A percentile compares a stretch with the other conserved stretches of the same genome.
These are phyloP conservation scores for Nitzschia inconspicua DNA, from an alignment of 108 stramenopile species.

Conservation along the genomic window DNA sequence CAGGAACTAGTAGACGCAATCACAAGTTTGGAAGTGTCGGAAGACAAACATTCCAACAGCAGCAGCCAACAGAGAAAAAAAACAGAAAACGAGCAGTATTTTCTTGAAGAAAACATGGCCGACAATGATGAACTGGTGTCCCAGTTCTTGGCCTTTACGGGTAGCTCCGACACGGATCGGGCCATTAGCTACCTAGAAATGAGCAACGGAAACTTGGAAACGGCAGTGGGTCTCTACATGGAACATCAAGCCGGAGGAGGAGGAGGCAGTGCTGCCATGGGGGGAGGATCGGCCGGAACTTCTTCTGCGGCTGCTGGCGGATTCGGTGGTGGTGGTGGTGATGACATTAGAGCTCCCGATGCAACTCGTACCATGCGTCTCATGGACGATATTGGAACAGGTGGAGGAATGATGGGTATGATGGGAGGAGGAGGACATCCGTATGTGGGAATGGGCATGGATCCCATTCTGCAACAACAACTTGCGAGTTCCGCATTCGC, in stretches of 20 bases:
- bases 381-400: slow-evolving; percentile 51
- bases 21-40: background rate
- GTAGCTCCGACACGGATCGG: slow-evolving; percentile 44
- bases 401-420: slow-evolving; percentile 24
- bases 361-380: slow-evolving; percentile 80
- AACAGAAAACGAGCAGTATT: background rate
- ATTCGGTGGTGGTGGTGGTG: background rate
- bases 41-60: background rate
- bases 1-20: background rate
- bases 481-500: slow-evolving; percentile 26
- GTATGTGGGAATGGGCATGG: slow-evolving; percentile 15
- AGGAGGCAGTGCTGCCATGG: slow-evolving; percentile 25
- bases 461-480: slow-evolving; percentile 29
- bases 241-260: slow-evolving; percentile 51
- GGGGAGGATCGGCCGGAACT: slow-evolving; percentile 17
- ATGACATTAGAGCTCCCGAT: slow-evolving; percentile 79
- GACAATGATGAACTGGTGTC: slow-evolving; percentile 51
- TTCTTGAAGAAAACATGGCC: too few relatives aligned
- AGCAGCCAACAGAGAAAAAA: background rate
- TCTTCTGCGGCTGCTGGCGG: background rate
- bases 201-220: slow-evolving; percentile 69
- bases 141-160: slow-evolving; percentile 79
- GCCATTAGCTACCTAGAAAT: slow-evolving; percentile 81
- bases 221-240: slow-evolving; percentile 69
- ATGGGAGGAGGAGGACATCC: background rate